Percentiles rank a stretch among this genome's conserved stretches.
Conservation (phyloP, 192 early-diverging fungal genomes). For the Piromyces sp. region DNA sequence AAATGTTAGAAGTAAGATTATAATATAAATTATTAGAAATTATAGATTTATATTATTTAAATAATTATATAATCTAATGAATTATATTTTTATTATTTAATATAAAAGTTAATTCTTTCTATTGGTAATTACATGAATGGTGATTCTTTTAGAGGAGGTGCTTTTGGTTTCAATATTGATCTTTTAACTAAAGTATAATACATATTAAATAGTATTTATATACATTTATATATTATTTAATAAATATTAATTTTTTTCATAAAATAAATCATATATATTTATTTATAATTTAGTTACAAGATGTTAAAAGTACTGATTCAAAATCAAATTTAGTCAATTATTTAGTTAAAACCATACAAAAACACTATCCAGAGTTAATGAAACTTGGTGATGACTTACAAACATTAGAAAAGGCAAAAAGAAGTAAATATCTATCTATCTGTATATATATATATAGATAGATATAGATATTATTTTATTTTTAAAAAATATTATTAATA, state of each 20-base stretch:
- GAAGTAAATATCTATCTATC: conserved; percentile 8
- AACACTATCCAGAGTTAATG: conserved; percentile 20
- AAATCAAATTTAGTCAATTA: conserved; percentile 29
- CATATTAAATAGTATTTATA: background rate
- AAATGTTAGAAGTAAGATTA: conserved; percentile 11
- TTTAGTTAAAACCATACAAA: conserved; percentile 20
- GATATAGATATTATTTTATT: too few species aligned
- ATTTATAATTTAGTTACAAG: conserved; percentile 11
- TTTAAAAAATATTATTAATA: too few species aligned
- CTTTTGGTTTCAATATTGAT: conserved; percentile 28
- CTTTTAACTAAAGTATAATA: conserved; percentile 33
- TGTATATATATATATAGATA: background rate
- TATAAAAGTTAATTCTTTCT: conserved; percentile 20
- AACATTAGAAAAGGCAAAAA: conserved; percentile 21
- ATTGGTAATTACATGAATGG: conserved; percentile 36
- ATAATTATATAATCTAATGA: too few species aligned
- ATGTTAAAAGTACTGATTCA: conserved; percentile 19
- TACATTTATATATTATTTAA: background rate
- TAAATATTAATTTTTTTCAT: too few species aligned
- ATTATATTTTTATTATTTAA: background rate
- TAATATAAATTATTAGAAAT: too few species aligned
- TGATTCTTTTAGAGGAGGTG: conserved; percentile 20
- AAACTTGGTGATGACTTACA: conserved; percentile 16
- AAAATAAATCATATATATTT: too few species aligned
- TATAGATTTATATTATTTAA: too few species aligned